These are phyloP conservation scores for Angophora floribunda DNA, from an alignment of 345 rosid genomes.

Conservation along the genomic window DNA sequence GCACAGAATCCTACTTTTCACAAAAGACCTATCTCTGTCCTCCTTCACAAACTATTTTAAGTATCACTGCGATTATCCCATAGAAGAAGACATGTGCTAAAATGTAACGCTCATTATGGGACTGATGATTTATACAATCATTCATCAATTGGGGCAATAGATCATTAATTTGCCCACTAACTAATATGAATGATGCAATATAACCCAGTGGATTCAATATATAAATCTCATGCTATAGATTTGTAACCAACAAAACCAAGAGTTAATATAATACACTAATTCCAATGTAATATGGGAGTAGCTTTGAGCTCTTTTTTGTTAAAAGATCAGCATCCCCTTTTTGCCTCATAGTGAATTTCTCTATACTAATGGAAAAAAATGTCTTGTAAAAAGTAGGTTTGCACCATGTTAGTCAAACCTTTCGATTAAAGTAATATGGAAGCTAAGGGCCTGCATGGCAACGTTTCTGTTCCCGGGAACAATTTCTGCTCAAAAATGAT, in stretches of 20 bases:
- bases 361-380: neutral
- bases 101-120: neutral
- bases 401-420: neutral
- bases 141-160: neutral
- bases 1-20: neutral
- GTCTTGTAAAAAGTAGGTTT: neutral
- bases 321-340: neutral
- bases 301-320: neutral
- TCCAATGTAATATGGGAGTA: neutral
- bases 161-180: neutral
- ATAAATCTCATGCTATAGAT: neutral
- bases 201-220: neutral
- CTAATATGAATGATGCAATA: neutral
- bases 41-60: neutral
- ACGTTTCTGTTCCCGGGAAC: too few relatives aligned
- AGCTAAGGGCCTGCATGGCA: too few relatives aligned
- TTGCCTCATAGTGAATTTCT: neutral
- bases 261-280: neutral
- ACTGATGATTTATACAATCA: neutral
- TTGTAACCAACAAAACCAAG: neutral
- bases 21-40: neutral
- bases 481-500: too few relatives aligned
- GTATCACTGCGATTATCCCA: neutral
- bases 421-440: neutral
- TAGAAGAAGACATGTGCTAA: neutral